Percentiles rank a stretch among this genome's conserved stretches.
These are phyloP conservation scores for Cystobasidium onofrii DNA, from an alignment of 768 basidiomycete genomes.

Conservation along the genomic window DNA sequence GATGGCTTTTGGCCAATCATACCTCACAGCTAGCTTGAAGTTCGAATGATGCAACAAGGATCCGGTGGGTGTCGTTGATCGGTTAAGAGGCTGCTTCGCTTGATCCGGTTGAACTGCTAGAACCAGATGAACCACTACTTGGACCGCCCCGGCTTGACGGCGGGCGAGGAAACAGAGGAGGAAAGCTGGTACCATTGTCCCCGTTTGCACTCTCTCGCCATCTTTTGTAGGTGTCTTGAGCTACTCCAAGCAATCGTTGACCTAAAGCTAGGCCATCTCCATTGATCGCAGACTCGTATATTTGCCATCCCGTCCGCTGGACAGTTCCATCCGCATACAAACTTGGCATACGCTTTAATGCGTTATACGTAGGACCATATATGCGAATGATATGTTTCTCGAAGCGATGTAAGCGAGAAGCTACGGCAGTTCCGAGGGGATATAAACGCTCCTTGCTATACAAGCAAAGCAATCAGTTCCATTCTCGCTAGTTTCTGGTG, in stretches of 20 bases:
- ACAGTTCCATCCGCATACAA: slow-evolving; percentile 6
- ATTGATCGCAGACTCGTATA: slow-evolving; percentile 11
- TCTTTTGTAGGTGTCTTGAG: slow-evolving; percentile 7
- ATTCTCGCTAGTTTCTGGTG: too few relatives aligned
- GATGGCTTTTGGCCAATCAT: too few relatives aligned
- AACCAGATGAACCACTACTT: not conserved
- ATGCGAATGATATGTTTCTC: slow-evolving; percentile 24
- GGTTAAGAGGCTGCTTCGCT: not conserved
- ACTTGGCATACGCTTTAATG: slow-evolving; percentile 6
- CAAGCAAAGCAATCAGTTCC: not conserved
- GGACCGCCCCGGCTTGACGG: not conserved
- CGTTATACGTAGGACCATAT: slow-evolving; percentile 8
- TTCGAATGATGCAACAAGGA: too few relatives aligned
- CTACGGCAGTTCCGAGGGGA: not conserved
- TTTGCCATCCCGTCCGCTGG: not conserved
- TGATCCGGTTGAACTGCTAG: not conserved
- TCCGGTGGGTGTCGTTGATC: not conserved
- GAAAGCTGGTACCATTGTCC: not conserved
- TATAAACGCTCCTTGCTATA: slow-evolving; percentile 3
- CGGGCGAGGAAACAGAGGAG: not conserved
- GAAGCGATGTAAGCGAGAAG: not conserved
- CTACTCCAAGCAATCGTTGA: slow-evolving; percentile 1
- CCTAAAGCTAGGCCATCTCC: slow-evolving; percentile 25
- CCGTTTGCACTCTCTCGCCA: not conserved
- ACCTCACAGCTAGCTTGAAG: too few relatives aligned